Conservation (phyloP, 2,329 filamentous ascomycete species). For the Fusarium tuaranense region DNA sequence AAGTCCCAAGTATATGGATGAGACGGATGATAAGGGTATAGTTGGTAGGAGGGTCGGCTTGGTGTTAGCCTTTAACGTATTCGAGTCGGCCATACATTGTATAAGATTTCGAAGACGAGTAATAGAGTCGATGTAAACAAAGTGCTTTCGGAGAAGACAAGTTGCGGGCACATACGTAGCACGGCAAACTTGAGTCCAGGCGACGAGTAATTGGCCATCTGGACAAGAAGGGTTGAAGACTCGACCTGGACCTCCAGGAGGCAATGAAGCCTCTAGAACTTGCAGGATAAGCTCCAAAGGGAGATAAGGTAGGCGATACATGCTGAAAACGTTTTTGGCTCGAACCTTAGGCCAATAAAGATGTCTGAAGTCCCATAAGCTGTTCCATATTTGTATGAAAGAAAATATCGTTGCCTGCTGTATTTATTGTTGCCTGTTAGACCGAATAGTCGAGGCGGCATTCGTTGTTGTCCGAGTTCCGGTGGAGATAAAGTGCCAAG, state of each 20-base stretch:
- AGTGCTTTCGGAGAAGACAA: slow-evolving; percentile 23
- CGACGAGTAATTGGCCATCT: slow-evolving; percentile 21
- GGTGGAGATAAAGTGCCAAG: not conserved
- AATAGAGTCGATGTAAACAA: slow-evolving; percentile 13
- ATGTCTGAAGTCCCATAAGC: no score
- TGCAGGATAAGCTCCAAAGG: slow-evolving; percentile 32
- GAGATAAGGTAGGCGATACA: not conserved
- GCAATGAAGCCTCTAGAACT: slow-evolving; percentile 16
- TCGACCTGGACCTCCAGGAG: slow-evolving; percentile 9
- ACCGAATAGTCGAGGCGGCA: not conserved
- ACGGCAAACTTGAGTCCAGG: slow-evolving; percentile 27
- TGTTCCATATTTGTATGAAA: not conserved
- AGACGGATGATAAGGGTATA: not conserved
- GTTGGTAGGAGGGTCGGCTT: slow-evolving; percentile 3
- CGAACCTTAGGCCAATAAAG: no score
- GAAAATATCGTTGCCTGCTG: not conserved
- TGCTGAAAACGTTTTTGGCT: not conserved
- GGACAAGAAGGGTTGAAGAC: slow-evolving; percentile 15
- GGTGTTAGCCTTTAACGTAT: not conserved
- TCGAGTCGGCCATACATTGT: not conserved
- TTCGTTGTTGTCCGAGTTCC: not conserved
- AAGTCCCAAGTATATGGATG: slow-evolving; percentile 27
- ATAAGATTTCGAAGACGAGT: slow-evolving; percentile 12
- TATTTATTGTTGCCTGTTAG: not conserved
- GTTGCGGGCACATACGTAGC: slow-evolving; percentile 18